phyloP scores from a whole-genome alignment of 2,329 filamentous ascomycete genomes.

The Ophioceras dolichostomum region DNA sequence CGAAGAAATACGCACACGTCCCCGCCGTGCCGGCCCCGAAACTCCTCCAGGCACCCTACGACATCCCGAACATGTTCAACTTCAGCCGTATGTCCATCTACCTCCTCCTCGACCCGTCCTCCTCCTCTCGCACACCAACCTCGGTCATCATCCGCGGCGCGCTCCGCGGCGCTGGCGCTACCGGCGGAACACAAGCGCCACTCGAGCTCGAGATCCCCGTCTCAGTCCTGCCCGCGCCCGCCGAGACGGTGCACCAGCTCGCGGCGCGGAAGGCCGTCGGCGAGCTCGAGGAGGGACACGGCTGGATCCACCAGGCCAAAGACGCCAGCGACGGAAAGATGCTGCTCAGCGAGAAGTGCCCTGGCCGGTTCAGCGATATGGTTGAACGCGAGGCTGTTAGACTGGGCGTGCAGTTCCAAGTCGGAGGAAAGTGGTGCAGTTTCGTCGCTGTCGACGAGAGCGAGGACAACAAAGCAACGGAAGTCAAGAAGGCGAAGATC shows the following conservation, averaged over 20 bases:
- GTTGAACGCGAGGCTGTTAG: slow-evolving; percentile 54
- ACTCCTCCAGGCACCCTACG: slow-evolving; percentile 50
- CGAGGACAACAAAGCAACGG: neutral
- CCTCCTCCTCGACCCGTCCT: slow-evolving; percentile 45
- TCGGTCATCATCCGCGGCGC: slow-evolving; percentile 47
- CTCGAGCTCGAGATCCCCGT: slow-evolving; percentile 49
- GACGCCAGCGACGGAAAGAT: slow-evolving; percentile 23
- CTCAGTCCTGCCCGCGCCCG: slow-evolving; percentile 27
- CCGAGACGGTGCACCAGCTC: slow-evolving; percentile 54
- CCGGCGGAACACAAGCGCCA: too few relatives aligned
- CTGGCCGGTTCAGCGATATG: slow-evolving; percentile 42
- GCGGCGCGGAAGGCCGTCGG: slow-evolving; percentile 54
- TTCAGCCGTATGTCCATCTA: slow-evolving; percentile 56
- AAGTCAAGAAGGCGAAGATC: neutral
- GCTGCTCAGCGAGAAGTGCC: slow-evolving; percentile 31
- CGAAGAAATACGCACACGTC: slow-evolving; percentile 36
- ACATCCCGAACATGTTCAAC: slow-evolving; percentile 52
- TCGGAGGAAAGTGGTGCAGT: slow-evolving; percentile 58
- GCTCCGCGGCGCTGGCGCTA: slow-evolving; percentile 34
- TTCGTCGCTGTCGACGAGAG: slow-evolving; percentile 54
- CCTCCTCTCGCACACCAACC: slow-evolving; percentile 29
- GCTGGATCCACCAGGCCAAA: slow-evolving; percentile 47
- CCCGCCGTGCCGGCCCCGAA: slow-evolving; percentile 39
- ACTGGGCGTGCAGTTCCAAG: slow-evolving; percentile 52
- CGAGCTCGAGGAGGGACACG: slow-evolving; percentile 58